Base-by-base conservation (phyloP, 2,329 filamentous ascomycete genomes). In the Chaetomiaceae sp. region DNA sequence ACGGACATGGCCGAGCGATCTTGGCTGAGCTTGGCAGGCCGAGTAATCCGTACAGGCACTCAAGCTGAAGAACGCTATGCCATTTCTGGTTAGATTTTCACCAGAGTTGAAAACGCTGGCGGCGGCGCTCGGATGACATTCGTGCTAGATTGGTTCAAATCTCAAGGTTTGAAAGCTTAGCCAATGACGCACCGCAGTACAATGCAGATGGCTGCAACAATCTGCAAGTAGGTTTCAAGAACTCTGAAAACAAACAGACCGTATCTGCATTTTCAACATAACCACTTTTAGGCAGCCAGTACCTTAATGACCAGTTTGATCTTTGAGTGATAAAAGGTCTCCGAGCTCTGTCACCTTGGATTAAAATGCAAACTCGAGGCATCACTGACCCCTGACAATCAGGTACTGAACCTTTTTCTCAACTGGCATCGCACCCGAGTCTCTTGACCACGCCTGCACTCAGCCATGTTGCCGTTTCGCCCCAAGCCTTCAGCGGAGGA, bases 51-150 rank as follows among this genome's bases (percentile, higher is more conserved):
- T n/a, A n/a, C n/a, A n/a, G n/a, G n/a, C n/a, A n/a, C n/a, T n/a
- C n/a, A n/a, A n/a, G n/a, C n/a, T 36, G 34, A 8, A 36, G 34
- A 36, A 36, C 10, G 34, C 34, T 36, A 36, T 19, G 7, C 34
- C 34, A 36, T 36, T 19, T 36, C 12, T 12, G 34, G 34, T 36
- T 36, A 36, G 34, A 36, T 36, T 36, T 36, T 36, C 34, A 22
- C 34, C 34, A 18, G 34, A 36, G 19, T 36, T 36, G 34, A 36
- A 36, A 36, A 36, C 34, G 34, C 34, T 36, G 34, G n/a, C n/a
- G n/a, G n/a, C n/a, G n/a, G n/a, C n/a, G n/a, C n/a, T n/a, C n/a
- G 34, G 18, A 17, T n/a, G 18, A 18, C 18, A 11, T 18, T 36
- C 18, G 15, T 36, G 2, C 22, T 36, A 3, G 9, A 36, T 36